phyloP scores from a whole-genome alignment of 257 asterid genomes.

The Datura wrightii region DNA sequence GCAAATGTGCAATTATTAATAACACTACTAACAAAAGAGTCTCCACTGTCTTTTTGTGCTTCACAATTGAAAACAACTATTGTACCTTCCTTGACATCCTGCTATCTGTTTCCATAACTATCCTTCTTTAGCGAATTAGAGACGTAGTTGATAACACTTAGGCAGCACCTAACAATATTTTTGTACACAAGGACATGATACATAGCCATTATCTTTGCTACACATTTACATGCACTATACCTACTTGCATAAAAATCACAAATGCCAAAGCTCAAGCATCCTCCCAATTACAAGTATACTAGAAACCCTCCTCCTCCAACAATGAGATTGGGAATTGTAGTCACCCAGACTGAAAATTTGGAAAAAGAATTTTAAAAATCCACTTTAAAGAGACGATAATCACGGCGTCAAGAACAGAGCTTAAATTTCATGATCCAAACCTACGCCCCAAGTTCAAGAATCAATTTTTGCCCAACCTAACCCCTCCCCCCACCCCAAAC shows the following conservation, averaged over 20 bases:
- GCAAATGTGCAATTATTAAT: not conserved
- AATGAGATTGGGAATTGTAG: not conserved
- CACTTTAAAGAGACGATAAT: not conserved
- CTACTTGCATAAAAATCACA: not conserved
- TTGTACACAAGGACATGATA: not conserved
- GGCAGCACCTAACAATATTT: conserved; percentile 8
- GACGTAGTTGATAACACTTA: not conserved
- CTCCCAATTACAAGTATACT: not conserved
- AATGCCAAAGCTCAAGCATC: not conserved
- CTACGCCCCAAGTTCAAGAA: not conserved
- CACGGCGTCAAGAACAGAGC: not conserved
- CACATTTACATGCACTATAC: not conserved
- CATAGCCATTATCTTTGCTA: not conserved
- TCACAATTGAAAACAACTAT: not conserved
- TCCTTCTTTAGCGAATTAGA: not conserved
- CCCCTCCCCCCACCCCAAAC: not conserved
- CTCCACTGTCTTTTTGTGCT: not conserved
- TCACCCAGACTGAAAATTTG: not conserved
- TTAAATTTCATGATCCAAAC: not conserved
- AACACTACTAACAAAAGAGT: not conserved
- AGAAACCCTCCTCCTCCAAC: not conserved
- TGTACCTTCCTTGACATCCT: not conserved
- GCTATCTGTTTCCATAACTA: not conserved
- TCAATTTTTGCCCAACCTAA: not conserved
- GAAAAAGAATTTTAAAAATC: not conserved